A percentile compares a stretch with the other conserved stretches of the same genome.
Conservation (phyloP, 1,139 yeast species). For the Kodamaea sp. region DNA sequence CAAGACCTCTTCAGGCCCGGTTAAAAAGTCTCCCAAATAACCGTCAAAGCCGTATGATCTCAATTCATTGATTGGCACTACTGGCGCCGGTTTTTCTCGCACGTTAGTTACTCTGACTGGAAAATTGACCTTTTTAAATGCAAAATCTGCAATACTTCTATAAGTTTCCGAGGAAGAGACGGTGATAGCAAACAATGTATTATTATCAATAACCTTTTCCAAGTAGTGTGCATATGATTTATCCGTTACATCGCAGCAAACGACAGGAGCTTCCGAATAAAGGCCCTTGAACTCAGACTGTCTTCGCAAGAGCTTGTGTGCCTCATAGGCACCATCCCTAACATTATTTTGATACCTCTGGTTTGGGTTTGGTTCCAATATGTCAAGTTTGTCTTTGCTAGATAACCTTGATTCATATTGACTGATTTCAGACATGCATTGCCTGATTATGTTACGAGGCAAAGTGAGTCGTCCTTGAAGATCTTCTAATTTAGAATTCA, state of each 20-base stretch:
- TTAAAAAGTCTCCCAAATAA: constrained; percentile 65
- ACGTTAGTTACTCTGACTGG: constrained; percentile 35
- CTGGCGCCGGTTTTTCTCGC: constrained; percentile 13
- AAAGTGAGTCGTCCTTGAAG: constrained; percentile 10
- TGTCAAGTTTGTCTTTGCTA: constrained; percentile 53
- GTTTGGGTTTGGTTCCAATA: constrained; percentile 34
- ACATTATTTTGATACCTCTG: constrained; percentile 27
- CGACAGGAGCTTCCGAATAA: constrained; percentile 76
- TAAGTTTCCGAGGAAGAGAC: constrained; percentile 45
- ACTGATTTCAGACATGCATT: constrained; percentile 6
- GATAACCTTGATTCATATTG: constrained; percentile 31
- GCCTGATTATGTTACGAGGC: constrained; percentile 10
- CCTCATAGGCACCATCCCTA: constrained; percentile 31
- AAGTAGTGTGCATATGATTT: constrained; percentile 52
- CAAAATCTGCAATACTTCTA: constrained; percentile 35
- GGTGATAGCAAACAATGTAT: constrained; percentile 53
- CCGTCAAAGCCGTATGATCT: constrained; percentile 72
- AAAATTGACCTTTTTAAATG: constrained; percentile 29
- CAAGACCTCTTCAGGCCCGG: constrained; percentile 76
- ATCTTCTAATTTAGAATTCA: constrained; percentile 9
- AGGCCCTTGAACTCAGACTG: constrained; percentile 32
- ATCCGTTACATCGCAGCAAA: constrained; percentile 59
- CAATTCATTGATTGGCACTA: constrained; percentile 35
- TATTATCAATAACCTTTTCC: constrained; percentile 57
- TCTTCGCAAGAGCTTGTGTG: constrained; percentile 34